Base-by-base conservation (phyloP, 495 filamentous ascomycete genomes). In the Friedmanniomyces endolithicus region DNA sequence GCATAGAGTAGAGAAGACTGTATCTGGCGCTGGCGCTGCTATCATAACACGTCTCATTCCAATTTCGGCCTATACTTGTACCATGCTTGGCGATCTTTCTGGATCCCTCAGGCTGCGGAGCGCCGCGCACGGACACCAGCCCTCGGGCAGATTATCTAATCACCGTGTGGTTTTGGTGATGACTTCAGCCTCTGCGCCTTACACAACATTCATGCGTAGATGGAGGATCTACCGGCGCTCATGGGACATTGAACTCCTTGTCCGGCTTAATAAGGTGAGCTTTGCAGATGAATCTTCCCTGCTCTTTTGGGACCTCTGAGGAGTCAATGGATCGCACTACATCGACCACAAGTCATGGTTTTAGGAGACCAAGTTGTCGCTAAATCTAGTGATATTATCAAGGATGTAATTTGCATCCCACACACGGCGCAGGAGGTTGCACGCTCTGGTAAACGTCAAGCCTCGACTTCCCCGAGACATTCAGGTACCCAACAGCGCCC, bases 351-450 rank as follows among this genome's bases (percentile, higher is more conserved):
- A 41, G 39, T 41, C 39, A 41, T 14, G 39, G 39, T 41, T 41
- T 14, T 41, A 41, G 39, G 39, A 41, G 39, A 41, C 39, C 39
- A 41, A 41, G 39, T 41, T 41, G 39, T 41, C 39, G 39, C 39
- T 41, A 41, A 3, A 41, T 41, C 6, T 41, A 41, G 39, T 14
- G 16, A n/a, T 41, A 41, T 41, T 41, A 27, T 48, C 25, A 48
- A 9, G 45, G 25, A 48, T 48, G 45, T 48, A 48, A 48, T 48
- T 48, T 48, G 25, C 45, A 48, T 48, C 45, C 45, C 22, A 48
- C 45, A 31, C 45, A 48, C 25, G 45, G 45, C 45, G 20, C 45
- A 31, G 45, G 22, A 48, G 45, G 45, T 24, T 48, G 22, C 25
- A 24, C 25, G 45, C 45, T 48, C 45, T 48, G 45, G 45, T 48